These are phyloP conservation scores for Berkeleyomyces basicola DNA, from an alignment of 2,329 filamentous ascomycete species.

Conservation along the genomic window DNA sequence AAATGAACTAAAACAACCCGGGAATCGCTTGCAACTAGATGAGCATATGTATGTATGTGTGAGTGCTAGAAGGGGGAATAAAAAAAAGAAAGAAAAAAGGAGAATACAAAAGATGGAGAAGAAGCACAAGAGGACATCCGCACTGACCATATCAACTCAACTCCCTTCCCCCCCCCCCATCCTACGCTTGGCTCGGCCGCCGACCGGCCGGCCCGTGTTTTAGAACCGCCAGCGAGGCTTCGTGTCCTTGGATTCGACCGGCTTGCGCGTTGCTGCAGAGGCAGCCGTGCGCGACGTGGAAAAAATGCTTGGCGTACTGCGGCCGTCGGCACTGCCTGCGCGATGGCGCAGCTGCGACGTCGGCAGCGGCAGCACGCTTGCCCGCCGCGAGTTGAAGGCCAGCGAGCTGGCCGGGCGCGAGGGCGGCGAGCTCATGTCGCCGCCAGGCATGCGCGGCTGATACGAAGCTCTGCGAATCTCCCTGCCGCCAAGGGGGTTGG, in stretches of 20 bases:
- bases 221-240: conserved; percentile 35
- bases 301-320: conserved; percentile 31
- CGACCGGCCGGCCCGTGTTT: conserved; percentile 1
- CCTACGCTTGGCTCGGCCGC: neutral
- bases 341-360: conserved; percentile 19
- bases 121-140: no score
- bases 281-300: conserved; percentile 27
- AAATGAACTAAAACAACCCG: conserved; percentile 5
- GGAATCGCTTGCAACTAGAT: conserved; percentile 3
- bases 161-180: neutral
- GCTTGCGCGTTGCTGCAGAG: conserved; percentile 25
- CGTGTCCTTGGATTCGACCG: conserved; percentile 20
- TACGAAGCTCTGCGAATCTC: conserved; percentile 35
- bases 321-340: conserved; percentile 21
- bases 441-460: conserved; percentile 25
- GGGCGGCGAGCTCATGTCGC: neutral
- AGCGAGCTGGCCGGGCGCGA: conserved; percentile 41
- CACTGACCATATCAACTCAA: neutral
- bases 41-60: neutral
- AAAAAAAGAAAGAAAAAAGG: conserved; percentile 5
- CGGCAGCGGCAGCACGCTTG: conserved; percentile 37
- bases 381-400: conserved; percentile 29
- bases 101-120: neutral
- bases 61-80: neutral
- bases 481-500: neutral